Percentiles rank a stretch among this genome's conserved stretches.
Conservation (phyloP, 345 rosid species). For the Theobroma cacao region DNA sequence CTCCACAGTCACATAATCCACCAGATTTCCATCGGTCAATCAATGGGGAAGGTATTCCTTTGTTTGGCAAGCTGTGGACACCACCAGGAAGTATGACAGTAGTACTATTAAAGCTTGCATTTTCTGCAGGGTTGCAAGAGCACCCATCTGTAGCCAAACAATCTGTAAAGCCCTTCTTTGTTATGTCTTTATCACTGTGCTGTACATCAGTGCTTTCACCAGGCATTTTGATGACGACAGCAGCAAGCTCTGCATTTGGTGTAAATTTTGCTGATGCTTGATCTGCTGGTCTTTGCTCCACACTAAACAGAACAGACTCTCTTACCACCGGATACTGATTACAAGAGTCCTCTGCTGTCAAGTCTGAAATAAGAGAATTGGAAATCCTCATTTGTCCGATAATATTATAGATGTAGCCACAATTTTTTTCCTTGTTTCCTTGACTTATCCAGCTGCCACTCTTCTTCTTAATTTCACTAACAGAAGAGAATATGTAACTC, state of each 20-base stretch:
- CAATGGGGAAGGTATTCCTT: constrained; percentile 63
- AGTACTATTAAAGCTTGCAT: constrained; percentile 16
- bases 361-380: constrained; percentile 25
- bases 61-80: constrained; percentile 62
- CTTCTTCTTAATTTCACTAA: constrained; percentile 67
- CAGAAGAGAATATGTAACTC: constrained; percentile 56
- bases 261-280: constrained; percentile 26
- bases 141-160: constrained; percentile 21
- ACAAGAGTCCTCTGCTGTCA: constrained; percentile 25
- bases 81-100: constrained; percentile 78
- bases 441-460: constrained; percentile 61
- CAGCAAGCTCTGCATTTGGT: constrained; percentile 65
- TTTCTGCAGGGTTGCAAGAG: constrained; percentile 26
- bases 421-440: constrained; percentile 51
- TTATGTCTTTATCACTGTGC: constrained; percentile 14
- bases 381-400: constrained; percentile 64
- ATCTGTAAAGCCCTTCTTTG: constrained; percentile 15
- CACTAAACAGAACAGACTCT: constrained; percentile 64
- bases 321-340: constrained; percentile 29
- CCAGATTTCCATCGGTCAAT: constrained; percentile 71
- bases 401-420: constrained; percentile 47
- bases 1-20: constrained; percentile 91
- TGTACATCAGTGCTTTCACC: constrained; percentile 19
- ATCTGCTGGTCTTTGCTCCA: constrained; percentile 38
- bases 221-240: constrained; percentile 42